Evolutionary conservation across 768 basidiomycete genomes (phyloP).

Genomic region (Suillus subluteus): DNA sequence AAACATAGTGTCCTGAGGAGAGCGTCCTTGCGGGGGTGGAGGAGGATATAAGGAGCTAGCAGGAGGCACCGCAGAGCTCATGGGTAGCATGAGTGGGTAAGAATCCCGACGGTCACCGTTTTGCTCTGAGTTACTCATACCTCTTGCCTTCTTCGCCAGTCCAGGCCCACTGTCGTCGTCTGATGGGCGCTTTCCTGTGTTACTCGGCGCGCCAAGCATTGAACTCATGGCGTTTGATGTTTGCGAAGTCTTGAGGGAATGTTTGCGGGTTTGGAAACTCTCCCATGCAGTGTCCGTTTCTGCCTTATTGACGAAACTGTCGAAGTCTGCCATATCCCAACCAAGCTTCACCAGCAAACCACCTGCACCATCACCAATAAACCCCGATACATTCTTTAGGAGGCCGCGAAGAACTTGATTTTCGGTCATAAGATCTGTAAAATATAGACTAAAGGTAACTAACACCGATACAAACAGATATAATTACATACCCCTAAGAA

Average conservation of each 20-base stretch:
- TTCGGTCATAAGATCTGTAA: conserved; percentile 82
- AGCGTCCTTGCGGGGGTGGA: conserved; percentile 40
- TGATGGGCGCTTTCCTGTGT: conserved; percentile 25
- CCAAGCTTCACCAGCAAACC: conserved; percentile 79
- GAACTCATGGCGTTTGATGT: conserved; percentile 34
- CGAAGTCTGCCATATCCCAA: conserved; percentile 78
- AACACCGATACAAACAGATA: conserved; percentile 1
- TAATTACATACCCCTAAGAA: conserved; percentile 64
- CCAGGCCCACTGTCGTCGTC: conserved; percentile 33
- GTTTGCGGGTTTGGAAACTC: conserved; percentile 77
- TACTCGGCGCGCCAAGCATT: conserved; percentile 30
- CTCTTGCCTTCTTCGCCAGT: conserved; percentile 57
- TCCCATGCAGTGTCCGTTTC: conserved; percentile 96
- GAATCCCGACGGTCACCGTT: conserved; percentile 45
- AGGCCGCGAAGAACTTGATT: conserved; percentile 84
- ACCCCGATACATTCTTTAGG: conserved; percentile 72
- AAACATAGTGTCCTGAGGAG: conserved; percentile 58
- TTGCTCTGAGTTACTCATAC: conserved; percentile 41
- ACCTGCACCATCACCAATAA: conserved; percentile 87
- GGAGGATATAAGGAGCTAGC: conserved; percentile 48
- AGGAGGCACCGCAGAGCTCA: conserved; percentile 45
- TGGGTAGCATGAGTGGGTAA: conserved; percentile 62
- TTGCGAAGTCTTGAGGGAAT: conserved; percentile 32
- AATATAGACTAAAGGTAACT: conserved; percentile 14
- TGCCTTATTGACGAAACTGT: conserved; percentile 78